These are phyloP conservation scores for Fusarium subglutinans DNA, from an alignment of 2,329 filamentous ascomycete genomes.

Conservation along the genomic window DNA sequence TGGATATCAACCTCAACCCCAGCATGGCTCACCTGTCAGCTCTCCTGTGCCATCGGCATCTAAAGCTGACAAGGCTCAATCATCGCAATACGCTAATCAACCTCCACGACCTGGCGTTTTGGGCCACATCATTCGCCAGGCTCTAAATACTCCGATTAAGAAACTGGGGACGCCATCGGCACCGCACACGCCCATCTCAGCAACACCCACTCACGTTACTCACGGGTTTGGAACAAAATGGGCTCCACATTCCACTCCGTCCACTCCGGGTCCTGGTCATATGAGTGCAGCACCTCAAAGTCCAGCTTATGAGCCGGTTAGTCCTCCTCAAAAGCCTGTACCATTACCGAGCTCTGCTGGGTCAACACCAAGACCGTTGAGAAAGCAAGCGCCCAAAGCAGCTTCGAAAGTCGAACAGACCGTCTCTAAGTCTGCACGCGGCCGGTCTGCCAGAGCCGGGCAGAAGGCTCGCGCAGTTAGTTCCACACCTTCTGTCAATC, in stretches of 20 bases:
- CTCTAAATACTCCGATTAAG: conserved; percentile 47
- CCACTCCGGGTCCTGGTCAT: conserved; percentile 60
- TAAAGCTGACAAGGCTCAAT: conserved; percentile 40
- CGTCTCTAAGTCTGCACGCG: conserved; percentile 40
- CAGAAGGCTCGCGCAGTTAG: conserved; percentile 49
- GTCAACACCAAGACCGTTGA: conserved; percentile 44
- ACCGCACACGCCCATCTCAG: conserved; percentile 50
- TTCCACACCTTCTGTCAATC: conserved; percentile 48
- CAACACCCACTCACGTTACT: conserved; percentile 42
- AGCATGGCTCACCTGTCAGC: conserved; percentile 40
- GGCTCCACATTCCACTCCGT: conserved; percentile 65
- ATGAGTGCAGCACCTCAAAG: conserved; percentile 54
- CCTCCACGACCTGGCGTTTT: conserved; percentile 51
- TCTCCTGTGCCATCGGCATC: conserved; percentile 40
- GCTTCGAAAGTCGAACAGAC: conserved; percentile 37
- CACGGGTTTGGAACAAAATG: conserved; percentile 65
- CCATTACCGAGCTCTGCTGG: conserved; percentile 47
- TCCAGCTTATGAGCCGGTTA: conserved; percentile 67
- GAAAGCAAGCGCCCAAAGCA: conserved; percentile 49
- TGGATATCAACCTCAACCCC: conserved; percentile 42
- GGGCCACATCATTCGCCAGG: conserved; percentile 54
- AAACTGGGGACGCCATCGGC: conserved; percentile 45
- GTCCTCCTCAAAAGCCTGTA: conserved; percentile 58
- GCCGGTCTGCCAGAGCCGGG: conserved; percentile 49
- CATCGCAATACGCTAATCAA: conserved; percentile 46